Conservation (phyloP, 1,139 yeast genomes). For the Blastobotrys persicus region DNA sequence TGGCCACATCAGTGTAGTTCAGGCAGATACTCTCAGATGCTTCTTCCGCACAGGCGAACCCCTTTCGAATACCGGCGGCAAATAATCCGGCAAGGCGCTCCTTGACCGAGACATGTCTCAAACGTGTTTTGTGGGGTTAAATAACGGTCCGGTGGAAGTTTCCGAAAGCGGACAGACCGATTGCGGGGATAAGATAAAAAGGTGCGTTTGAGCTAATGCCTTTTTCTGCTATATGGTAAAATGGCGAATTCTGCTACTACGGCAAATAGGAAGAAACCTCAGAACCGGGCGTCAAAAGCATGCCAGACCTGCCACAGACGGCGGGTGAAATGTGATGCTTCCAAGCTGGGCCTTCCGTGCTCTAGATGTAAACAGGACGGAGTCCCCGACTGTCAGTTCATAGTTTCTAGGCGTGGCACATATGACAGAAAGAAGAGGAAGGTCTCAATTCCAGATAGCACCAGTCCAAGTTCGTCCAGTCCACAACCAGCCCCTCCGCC, state of each 20-base stretch:
- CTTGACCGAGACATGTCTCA: too few species aligned
- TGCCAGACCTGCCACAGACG: constrained; percentile 19
- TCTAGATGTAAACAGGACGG: constrained; percentile 18
- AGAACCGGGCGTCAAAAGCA: constrained; percentile 17
- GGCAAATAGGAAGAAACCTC: neutral
- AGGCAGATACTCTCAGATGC: too few species aligned
- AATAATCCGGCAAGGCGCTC: too few species aligned
- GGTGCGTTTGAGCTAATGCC: neutral
- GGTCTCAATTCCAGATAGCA: neutral
- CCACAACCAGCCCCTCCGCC: neutral
- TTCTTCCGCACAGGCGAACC: too few species aligned
- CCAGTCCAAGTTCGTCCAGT: neutral
- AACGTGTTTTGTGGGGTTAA: too few species aligned
- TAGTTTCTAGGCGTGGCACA: constrained; percentile 19
- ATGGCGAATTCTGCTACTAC: neutral
- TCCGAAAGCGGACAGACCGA: neutral
- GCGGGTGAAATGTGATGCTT: constrained; percentile 20
- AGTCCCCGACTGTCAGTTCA: constrained; percentile 15
- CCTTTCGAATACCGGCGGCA: too few species aligned
- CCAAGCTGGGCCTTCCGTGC: constrained; percentile 20
- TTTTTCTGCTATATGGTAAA: neutral
- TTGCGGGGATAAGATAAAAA: neutral
- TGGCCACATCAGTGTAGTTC: too few species aligned
- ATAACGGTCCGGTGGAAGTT: neutral
- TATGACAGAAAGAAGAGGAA: constrained; percentile 19